Base-by-base conservation (phyloP, 2,329 filamentous ascomycete species). In the Aspergillus sp. region DNA sequence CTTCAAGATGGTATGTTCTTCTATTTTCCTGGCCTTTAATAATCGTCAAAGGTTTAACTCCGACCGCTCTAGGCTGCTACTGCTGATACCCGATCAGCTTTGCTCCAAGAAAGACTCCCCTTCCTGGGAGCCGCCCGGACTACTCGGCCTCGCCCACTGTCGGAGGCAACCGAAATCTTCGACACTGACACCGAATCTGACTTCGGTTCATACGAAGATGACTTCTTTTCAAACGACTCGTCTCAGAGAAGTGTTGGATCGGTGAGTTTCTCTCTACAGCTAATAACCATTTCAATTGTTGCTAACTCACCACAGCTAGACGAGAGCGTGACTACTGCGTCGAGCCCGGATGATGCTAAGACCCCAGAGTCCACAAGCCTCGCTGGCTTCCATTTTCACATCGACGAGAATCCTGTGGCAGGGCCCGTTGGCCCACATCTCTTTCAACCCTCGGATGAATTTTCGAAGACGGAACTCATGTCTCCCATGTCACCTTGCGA, bases 351-450 rank as follows among this genome's bases (percentile, higher is more conserved):
- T 61, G 90, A 95, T 64, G 78, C 84, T 3, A 81, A 82, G 25
- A 95, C 90, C 22, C 90, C 90, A 15, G 79, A 81, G 53, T 85
- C 85, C 41, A 77, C 77, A 55, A 76, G 80, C 54, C 78, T 81
- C 51, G 77, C 76, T 53, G 74, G 75, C 23, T 88, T 83, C 60
- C 75, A 81, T 44, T 78, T 84, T 54, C 78, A 82, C 41, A 71
- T 79, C 51, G 77, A 79, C 50, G 66, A 77, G 0, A 60, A 84
- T 67, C 77, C 84, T 27, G 83, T 91, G 5, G 79, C 89, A 63
- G 90, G 90, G 0, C 90, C 90, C 2, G 80, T 79, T 55, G 90
- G 90, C 1, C 90, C 90, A 7, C 90, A 95, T 70, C 78, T 95
- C 13, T 95, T 95, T 69, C 82, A 87, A 77, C 80, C 27, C 79